Evolutionary conservation across 2,329 filamentous ascomycete species (phyloP), one percentile per base, ranked within the genome.

Genomic region (Alternaria sp.): DNA sequence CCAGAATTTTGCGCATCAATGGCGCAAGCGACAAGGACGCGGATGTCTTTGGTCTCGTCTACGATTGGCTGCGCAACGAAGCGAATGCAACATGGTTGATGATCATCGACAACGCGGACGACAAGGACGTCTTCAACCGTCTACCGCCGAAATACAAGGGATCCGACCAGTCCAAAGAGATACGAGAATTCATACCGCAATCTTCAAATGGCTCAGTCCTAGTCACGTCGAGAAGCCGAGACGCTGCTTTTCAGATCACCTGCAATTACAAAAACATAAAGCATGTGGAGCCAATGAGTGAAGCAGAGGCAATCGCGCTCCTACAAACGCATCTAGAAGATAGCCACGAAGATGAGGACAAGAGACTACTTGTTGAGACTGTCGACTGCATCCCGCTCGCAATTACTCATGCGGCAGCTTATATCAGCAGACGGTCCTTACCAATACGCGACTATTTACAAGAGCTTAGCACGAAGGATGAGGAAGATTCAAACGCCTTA

Each of bases 401-500:
- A 19, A 46, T 46, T n/a, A 46, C 44, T 21, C 44, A 46, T 46
- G 44, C 44, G 21, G 44, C 44, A 8, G 44, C 44, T 21, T 46
- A 46, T 23, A 46, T 15, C 59, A 54, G 30, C 47, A 57, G 13
- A 49, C 59, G 9, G 26, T 62, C 44, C 7, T 32, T 52, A 67
- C 4, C 75, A 78, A 59, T 46, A 46, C 13, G 74, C 74, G 7
- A 69, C 74, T 13, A 63, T 71, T 12, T 75, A 76, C 51, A 79
- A 23, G 19, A 46, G 19, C 44, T 46, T 15, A 19, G 13, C 13
- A 21, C 11, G 19, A 46, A 46, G 21, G 44, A 46, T 46, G 44
- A 46, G 21, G 19, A 19, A 46, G 44, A 46, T 21, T 13, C 19
- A 21, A 46, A 21, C 44, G 44, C 19, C 44, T 46, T 46, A 21